These are phyloP conservation scores for Alternaria incomplexa DNA, from an alignment of 2,329 filamentous ascomycete genomes.

Conservation along the genomic window DNA sequence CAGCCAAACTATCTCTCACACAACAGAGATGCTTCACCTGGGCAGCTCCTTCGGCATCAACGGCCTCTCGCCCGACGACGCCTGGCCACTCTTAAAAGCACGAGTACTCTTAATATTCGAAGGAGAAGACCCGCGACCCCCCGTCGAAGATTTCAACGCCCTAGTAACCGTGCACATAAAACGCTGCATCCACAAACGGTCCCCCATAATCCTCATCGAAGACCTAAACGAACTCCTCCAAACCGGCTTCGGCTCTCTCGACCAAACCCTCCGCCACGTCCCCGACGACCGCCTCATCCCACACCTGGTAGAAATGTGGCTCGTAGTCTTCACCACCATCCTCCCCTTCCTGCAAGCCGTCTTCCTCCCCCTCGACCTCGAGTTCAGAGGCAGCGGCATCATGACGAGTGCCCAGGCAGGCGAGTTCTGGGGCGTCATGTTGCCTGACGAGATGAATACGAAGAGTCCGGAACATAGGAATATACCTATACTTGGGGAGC, in stretches of 20 bases:
- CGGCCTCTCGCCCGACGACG: conserved; percentile 69
- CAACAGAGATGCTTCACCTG: conserved; percentile 52
- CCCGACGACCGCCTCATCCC: conserved; percentile 89
- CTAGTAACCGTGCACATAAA: conserved; percentile 80
- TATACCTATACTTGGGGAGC: conserved; percentile 58
- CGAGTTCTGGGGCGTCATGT: conserved; percentile 86
- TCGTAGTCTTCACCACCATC: conserved; percentile 87
- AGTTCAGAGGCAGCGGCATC: conserved; percentile 87
- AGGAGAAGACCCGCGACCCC: conserved; percentile 78
- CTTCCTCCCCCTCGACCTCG: conserved; percentile 89
- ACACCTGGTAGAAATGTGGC: conserved; percentile 90
- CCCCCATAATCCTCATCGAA: conserved; percentile 74
- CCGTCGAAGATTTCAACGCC: conserved; percentile 82
- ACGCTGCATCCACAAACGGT: conserved; percentile 75
- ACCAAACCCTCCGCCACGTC: conserved; percentile 78
- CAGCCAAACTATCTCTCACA: conserved; percentile 37
- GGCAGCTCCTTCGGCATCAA: conserved; percentile 56
- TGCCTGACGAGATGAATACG: conserved; percentile 55
- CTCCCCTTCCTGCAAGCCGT: conserved; percentile 94
- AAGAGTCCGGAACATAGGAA: conserved; percentile 51
- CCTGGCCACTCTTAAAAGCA: conserved; percentile 80
- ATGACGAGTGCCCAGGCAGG: conserved; percentile 79
- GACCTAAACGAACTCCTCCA: conserved; percentile 76
- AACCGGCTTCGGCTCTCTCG: conserved; percentile 85
- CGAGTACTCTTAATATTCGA: conserved; percentile 80